phyloP scores from a whole-genome alignment of 148 eudicot genomes.

The Rhododendron ovatum region DNA sequence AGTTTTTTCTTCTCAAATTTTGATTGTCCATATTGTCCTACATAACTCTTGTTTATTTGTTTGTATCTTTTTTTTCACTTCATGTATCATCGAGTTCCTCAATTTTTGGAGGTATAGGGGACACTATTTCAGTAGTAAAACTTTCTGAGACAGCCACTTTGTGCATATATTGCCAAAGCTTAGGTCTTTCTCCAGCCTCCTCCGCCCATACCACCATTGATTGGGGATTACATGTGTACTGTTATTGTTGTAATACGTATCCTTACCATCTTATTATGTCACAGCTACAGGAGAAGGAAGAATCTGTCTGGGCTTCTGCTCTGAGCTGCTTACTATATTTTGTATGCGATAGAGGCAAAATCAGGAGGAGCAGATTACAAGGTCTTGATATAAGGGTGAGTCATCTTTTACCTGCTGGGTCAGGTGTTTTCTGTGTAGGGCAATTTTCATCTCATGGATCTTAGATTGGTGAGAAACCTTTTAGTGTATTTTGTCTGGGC shows the following conservation, averaged over 20 bases:
- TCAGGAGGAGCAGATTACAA: slow-evolving; percentile 74
- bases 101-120: not conserved
- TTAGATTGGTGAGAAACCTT: not conserved
- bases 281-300: slow-evolving; percentile 86
- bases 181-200: not conserved
- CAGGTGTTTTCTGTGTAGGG: not conserved
- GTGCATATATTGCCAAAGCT: not conserved
- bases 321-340: slow-evolving; percentile 94
- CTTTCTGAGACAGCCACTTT: not conserved
- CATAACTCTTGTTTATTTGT: not conserved
- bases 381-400: slow-evolving; percentile 95
- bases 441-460: not conserved
- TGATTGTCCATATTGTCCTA: not conserved
- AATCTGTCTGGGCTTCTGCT: slow-evolving; percentile 97
- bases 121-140: not conserved
- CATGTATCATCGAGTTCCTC: not conserved
- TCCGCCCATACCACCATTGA: not conserved
- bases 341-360: slow-evolving; percentile 85
- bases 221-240: not conserved
- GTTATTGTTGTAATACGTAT: not conserved
- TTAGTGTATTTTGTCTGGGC: not conserved
- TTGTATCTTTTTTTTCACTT: not conserved
- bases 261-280: not conserved
- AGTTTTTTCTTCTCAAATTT: not conserved
- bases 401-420: slow-evolving; percentile 13